Base-by-base conservation (phyloP, 345 rosid species). In the Arabis hirsuta region DNA sequence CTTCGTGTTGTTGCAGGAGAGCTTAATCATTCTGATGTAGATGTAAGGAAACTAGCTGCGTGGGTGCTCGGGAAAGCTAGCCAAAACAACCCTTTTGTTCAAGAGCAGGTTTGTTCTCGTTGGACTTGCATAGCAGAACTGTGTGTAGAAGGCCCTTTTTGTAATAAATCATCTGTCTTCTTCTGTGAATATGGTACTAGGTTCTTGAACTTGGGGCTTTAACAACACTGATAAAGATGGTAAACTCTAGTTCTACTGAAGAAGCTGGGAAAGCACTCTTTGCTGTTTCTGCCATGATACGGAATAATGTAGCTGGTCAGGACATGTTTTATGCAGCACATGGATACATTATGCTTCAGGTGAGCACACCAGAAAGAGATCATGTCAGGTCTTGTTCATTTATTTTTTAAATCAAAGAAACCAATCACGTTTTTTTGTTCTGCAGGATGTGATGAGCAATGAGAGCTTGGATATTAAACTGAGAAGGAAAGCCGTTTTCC, bases 41-140 rank as follows among this genome's bases (percentile, higher is more conserved):
- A 85, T 12, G 77, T 83, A 47, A 84, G 97, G 83, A 91, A 75
- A 76, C 55, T 84, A 71, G 88, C 99, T 68, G 98, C 99, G 36
- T 95, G 99, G 99, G 85, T 95, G 71, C 78, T 95, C 8, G 99
- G 99, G 54, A 90, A 81, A 79, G 96, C 97, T 11, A 74, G 97
- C 80, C 98, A 95, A 80, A 95, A 95, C 78, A 86, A 91, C 81
- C 90, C 90, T 9, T 71, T 80, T 78, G 82, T 91, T 78, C 96
- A 95, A 83, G 82, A 78, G 71, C 90, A 95, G 93, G 98, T 88
- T 29, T 47, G 61, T 48, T 39, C 27, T 36, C 9, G 11, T 32
- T 71, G 19, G 2, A 26, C 26, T 62, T 44, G 50, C 52, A 55
- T 13, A 65, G 50, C 56, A 39, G 57, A 16, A 44, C 20, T 46